These are phyloP conservation scores for Rubia occidens DNA, from an alignment of 305 asterid genomes.

Conservation along the genomic window DNA sequence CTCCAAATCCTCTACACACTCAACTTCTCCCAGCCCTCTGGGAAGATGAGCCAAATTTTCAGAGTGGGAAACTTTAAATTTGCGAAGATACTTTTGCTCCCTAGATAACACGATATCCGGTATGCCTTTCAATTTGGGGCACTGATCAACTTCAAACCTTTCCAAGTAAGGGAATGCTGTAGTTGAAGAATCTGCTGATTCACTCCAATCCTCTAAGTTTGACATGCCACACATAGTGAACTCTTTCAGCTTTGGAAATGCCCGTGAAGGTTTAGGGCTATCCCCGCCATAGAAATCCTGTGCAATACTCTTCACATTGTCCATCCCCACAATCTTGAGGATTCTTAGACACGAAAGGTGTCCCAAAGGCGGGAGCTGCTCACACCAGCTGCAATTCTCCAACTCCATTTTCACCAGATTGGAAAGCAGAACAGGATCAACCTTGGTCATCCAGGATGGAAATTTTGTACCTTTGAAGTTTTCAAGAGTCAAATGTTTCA, in stretches of 20 bases:
- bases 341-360: neutral
- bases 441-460: constrained; percentile 12
- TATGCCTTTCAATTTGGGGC: neutral
- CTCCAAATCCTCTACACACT: neutral
- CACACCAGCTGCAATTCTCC: neutral
- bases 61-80: neutral
- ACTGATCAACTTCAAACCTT: constrained; percentile 3
- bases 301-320: neutral
- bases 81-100: neutral
- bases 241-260: neutral
- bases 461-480: constrained; percentile 10
- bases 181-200: neutral
- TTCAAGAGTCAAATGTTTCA: neutral
- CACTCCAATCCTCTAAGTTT: neutral
- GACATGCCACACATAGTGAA: neutral
- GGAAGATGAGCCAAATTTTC: neutral
- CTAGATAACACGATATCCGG: neutral
- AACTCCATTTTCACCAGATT: neutral
- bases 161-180: neutral
- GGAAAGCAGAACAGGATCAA: neutral
- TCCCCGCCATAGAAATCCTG: neutral
- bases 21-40: neutral
- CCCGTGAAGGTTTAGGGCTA: neutral
- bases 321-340: neutral
- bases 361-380: neutral